phyloP scores from a whole-genome alignment of 2,329 filamentous ascomycete species.

The Lomentospora prolificans region DNA sequence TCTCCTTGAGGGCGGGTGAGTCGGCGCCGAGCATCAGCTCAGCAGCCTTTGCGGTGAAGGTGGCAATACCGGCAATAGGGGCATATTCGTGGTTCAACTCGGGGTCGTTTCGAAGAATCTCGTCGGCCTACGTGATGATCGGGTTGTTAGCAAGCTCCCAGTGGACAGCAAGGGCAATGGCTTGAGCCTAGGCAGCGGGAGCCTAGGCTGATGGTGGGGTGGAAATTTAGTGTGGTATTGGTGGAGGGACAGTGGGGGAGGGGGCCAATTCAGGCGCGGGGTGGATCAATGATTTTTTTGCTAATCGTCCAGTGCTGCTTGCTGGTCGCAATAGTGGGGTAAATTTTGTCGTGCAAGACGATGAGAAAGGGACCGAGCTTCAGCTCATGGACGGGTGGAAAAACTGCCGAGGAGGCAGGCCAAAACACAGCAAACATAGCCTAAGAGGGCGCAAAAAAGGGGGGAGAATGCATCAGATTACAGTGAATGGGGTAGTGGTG shows the following conservation, averaged over 20 bases:
- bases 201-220: background rate
- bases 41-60: slow-evolving; percentile 82
- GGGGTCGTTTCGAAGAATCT: slow-evolving; percentile 78
- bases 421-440: background rate
- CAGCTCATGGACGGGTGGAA: too few relatives aligned
- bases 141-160: background rate
- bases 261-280: background rate
- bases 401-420: too few relatives aligned
- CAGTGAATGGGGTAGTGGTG: background rate
- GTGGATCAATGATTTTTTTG: too few relatives aligned
- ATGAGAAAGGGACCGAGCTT: background rate
- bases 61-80: slow-evolving; percentile 78
- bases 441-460: background rate
- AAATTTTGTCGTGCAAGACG: background rate
- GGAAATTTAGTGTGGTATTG: background rate
- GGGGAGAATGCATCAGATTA: background rate
- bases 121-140: slow-evolving; percentile 61
- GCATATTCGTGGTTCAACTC: slow-evolving; percentile 96
- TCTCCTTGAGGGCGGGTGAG: slow-evolving; percentile 74
- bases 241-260: slow-evolving; percentile 1
- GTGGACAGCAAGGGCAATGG: slow-evolving; percentile 15
- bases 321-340: background rate
- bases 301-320: too few relatives aligned
- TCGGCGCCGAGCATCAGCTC: slow-evolving; percentile 76
- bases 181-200: slow-evolving; percentile 7